Percentiles rank a stretch among this genome's conserved stretches.
Conservation (phyloP, 345 rosid genomes). For the Turnera subulata region DNA sequence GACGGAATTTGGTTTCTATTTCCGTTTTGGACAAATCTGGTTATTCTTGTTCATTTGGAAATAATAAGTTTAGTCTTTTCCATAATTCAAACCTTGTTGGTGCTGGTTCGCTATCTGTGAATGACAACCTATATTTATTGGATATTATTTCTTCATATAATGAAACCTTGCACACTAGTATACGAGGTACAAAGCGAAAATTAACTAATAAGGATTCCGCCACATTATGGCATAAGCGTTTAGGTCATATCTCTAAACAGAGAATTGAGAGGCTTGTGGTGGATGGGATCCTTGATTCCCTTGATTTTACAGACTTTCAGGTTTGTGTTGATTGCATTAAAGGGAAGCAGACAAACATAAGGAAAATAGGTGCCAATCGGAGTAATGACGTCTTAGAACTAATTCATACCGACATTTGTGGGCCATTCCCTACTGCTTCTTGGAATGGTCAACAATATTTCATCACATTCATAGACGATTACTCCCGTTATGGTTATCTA, state of each 20-base stretch:
- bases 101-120: neutral
- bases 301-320: neutral
- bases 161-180: neutral
- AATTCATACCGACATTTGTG: neutral
- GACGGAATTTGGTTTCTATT: conserved; percentile 1
- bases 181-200: neutral
- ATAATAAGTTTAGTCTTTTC: neutral
- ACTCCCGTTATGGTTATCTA: conserved; percentile 5
- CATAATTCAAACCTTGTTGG: neutral
- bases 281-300: neutral
- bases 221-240: neutral
- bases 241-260: neutral
- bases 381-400: neutral
- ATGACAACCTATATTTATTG: neutral
- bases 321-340: neutral
- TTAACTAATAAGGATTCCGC: neutral
- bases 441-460: conserved; percentile 15
- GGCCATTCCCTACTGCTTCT: neutral
- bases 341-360: neutral
- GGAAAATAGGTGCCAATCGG: neutral
- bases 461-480: conserved; percentile 5
- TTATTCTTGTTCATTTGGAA: neutral
- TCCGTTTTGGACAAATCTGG: neutral
- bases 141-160: neutral
- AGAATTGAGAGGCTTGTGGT: neutral